A percentile compares a stretch with the other conserved stretches of the same genome.
phyloP scores from a whole-genome alignment of 176 grass and related monocot genomes.

The Triticum dicoccoides region DNA sequence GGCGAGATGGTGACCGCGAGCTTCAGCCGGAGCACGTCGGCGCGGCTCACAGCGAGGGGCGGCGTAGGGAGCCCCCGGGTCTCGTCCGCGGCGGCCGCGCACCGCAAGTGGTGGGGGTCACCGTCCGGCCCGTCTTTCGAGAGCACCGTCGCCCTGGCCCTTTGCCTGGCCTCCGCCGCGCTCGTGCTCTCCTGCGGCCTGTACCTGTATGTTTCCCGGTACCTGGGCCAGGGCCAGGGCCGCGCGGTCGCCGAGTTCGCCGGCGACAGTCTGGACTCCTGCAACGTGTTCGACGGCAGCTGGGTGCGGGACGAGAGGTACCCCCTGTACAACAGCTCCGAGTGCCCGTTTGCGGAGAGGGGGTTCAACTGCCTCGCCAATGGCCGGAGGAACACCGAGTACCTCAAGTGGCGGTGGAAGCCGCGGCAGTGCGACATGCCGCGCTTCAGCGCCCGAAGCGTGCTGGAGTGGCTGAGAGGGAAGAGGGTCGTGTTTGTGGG shows the following conservation, averaged over 20 bases:
- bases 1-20: conserved; percentile 57
- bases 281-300: conserved; percentile 77
- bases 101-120: conserved; percentile 68
- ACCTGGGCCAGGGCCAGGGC: conserved; percentile 36
- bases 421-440: conserved; percentile 65
- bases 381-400: conserved; percentile 72
- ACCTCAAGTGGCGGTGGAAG: conserved; percentile 97
- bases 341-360: conserved; percentile 82
- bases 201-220: conserved; percentile 60
- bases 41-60: conserved; percentile 55
- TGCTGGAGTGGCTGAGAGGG: conserved; percentile 68
- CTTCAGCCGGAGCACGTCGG: conserved; percentile 58
- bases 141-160: conserved; percentile 35
- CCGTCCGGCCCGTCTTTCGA: conserved; percentile 46
- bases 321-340: conserved; percentile 81
- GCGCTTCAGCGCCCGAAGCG: conserved; percentile 40
- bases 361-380: conserved; percentile 95
- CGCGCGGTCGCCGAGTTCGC: conserved; percentile 37
- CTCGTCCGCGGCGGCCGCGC: conserved; percentile 18
- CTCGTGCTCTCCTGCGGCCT: conserved; percentile 58
- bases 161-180: conserved; percentile 50
- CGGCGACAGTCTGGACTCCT: conserved; percentile 30
- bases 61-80: conserved; percentile 59
- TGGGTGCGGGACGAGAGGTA: conserved; percentile 69
- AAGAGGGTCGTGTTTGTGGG: conserved; percentile 89